Evolutionary conservation across 352 stramenopile species (phyloP), one percentile per base, ranked within the genome.

Genomic region (Globisporangium carolinianum): DNA sequence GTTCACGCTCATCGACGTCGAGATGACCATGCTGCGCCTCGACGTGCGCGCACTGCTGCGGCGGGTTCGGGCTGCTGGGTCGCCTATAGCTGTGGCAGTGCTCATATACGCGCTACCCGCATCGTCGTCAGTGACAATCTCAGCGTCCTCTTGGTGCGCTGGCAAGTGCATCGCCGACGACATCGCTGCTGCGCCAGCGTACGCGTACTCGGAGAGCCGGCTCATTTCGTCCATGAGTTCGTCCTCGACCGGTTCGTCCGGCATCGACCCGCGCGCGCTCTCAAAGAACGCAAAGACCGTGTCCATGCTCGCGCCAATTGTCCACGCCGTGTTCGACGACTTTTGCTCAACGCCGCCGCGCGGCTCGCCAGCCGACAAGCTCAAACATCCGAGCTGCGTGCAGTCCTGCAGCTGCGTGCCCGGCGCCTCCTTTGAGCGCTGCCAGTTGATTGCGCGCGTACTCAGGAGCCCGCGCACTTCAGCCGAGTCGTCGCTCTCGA

Each of bases 271-370:
- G 18, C 81, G 67, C 48, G 84, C 84, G 62, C 78, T 91, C 18
- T 90, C 82, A 47, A 94, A 91, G 53, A 94, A 94, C 11, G 84
- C 81, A 61, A 94, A 91, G 2, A 91, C 79, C 4, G 81, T 94
- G 37, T 89, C 71, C 79, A 94, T 91, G 58, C 81, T 91, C 4
- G 79, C 79, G 1, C 70, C 77, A 62, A 91, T 94, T 0, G 84
- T 94, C 82, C 82, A 91, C 37, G 84, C 79, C 12, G 79, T 94
- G 61, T 92, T 94, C 1, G 72, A 85, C 8, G 73, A 87, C 52
- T 85, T 87, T 51, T 90, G 79, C 57, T 93, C 78, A 8, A 43
- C 7, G 6, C 62, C 65, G 24, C 68, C 70, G 14, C 72, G 73
- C 6, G 80, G 82, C 65, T 91, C 81, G 18, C 84, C 84, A 1